Conservation (phyloP, 2,329 filamentous ascomycete genomes). For the Aspergillus costaricaensis region DNA sequence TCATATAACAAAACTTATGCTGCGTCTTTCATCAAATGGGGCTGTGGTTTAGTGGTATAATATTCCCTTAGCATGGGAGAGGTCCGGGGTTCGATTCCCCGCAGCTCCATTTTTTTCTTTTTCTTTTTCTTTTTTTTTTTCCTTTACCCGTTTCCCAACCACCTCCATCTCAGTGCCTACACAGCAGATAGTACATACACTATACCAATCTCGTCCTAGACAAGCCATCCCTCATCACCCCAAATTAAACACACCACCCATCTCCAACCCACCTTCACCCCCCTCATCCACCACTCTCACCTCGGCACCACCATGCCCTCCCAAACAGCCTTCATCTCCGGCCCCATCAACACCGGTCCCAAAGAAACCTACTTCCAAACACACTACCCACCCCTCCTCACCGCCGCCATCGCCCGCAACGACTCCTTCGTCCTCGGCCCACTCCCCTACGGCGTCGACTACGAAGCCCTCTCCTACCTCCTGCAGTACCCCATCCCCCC, state of each 20-base stretch:
- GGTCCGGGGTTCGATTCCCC: conserved; percentile 22
- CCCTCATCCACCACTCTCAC: too few species aligned
- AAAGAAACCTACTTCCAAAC: conserved; percentile 30
- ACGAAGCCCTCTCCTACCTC: conserved; percentile 25
- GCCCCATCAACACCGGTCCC: conserved; percentile 32
- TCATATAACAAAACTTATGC: too few species aligned
- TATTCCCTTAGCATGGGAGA: conserved; percentile 21
- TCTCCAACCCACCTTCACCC: too few species aligned
- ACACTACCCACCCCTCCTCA: conserved; percentile 30
- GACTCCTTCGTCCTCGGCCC: conserved; percentile 30
- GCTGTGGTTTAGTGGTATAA: conserved; percentile 21
- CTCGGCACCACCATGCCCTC: too few species aligned
- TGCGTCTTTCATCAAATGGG: not conserved
- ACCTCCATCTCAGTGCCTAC: too few species aligned
- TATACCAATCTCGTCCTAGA: too few species aligned
- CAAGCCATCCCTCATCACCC: too few species aligned
- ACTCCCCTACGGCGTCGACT: conserved; percentile 26
- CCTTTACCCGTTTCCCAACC: too few species aligned
- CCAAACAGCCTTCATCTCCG: conserved; percentile 35
- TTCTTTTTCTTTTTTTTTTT: too few species aligned
- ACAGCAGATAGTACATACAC: too few species aligned
- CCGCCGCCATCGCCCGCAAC: conserved; percentile 19
- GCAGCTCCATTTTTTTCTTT: conserved; percentile 13
- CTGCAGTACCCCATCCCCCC: conserved; percentile 9
- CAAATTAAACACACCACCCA: too few species aligned